phyloP scores from a whole-genome alignment of 371 early-diverging fungal species.

The Rhizopus microsporus region DNA sequence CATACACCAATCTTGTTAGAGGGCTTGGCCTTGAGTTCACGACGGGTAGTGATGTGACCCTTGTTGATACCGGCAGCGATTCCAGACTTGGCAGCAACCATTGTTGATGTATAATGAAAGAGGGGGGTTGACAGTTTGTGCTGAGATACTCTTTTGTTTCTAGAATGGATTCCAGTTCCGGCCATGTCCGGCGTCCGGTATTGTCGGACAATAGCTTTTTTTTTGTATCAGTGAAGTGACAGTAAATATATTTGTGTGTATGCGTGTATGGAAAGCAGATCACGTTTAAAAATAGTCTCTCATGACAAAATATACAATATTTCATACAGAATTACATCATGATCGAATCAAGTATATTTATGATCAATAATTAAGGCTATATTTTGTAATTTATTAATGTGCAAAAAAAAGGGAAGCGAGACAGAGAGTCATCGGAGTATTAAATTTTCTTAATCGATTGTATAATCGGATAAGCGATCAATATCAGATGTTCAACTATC shows the following conservation, averaged over 20 bases:
- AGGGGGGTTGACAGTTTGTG: conserved; percentile 36
- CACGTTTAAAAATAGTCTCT: too few species aligned
- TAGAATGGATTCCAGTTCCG: background rate
- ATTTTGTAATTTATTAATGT: background rate
- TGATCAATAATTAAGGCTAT: background rate
- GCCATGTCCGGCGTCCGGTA: background rate
- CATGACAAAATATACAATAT: too few species aligned
- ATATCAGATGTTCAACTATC: background rate
- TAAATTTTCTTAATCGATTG: conserved; percentile 3
- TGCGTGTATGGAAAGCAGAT: too few species aligned
- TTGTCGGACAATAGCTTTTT: background rate
- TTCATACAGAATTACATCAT: too few species aligned
- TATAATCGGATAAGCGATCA: conserved; percentile 6
- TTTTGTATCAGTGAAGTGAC: too few species aligned
- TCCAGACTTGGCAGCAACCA: conserved; percentile 63
- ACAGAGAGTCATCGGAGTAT: background rate
- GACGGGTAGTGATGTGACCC: conserved; percentile 80
- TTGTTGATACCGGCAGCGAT: conserved; percentile 75
- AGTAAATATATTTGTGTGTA: too few species aligned
- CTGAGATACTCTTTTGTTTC: conserved; percentile 43
- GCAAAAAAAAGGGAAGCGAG: background rate
- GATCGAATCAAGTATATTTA: too few species aligned
- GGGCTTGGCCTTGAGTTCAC: conserved; percentile 75
- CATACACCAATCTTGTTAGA: conserved; percentile 88
- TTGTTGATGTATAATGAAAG: conserved; percentile 24